Evolutionary conservation across 495 filamentous ascomycete genomes (phyloP).

Genomic region (Penicillium cataractarum): DNA sequence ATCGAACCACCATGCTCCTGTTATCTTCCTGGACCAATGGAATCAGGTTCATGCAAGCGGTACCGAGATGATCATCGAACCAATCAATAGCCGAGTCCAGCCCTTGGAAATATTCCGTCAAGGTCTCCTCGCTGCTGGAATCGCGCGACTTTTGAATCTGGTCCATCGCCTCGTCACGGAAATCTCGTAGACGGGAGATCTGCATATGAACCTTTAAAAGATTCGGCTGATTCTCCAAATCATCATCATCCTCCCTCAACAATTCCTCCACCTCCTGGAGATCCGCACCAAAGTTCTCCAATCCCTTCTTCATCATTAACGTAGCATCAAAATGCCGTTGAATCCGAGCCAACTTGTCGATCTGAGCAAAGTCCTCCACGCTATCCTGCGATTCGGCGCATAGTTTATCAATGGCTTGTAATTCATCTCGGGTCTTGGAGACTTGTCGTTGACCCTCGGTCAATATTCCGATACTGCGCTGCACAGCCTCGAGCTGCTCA

Average conservation of each 20-base stretch:
- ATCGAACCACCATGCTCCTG: slow-evolving; percentile 81
- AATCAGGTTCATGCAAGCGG: slow-evolving; percentile 87
- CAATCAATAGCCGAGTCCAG: slow-evolving; percentile 84
- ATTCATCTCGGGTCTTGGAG: slow-evolving; percentile 90
- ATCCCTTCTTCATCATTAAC: slow-evolving; percentile 84
- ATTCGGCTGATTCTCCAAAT: slow-evolving; percentile 90
- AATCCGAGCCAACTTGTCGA: slow-evolving; percentile 89
- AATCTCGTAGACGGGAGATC: slow-evolving; percentile 87
- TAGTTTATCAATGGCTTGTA: slow-evolving; percentile 97
- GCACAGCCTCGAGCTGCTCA: slow-evolving; percentile 90
- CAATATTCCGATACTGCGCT: slow-evolving; percentile 84
- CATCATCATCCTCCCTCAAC: slow-evolving; percentile 78
- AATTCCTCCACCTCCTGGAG: slow-evolving; percentile 73
- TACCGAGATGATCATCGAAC: slow-evolving; percentile 94
- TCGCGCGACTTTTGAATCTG: slow-evolving; percentile 81
- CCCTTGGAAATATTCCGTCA: slow-evolving; percentile 86
- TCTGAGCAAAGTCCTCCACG: slow-evolving; percentile 95
- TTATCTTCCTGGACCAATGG: slow-evolving; percentile 82
- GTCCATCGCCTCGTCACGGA: slow-evolving; percentile 93
- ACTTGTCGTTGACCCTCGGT: slow-evolving; percentile 86
- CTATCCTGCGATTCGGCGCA: slow-evolving; percentile 95
- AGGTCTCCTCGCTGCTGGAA: slow-evolving; percentile 69
- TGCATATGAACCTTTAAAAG: slow-evolving; percentile 86
- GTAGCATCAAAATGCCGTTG: slow-evolving; percentile 93
- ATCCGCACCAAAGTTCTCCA: slow-evolving; percentile 81